Evolutionary conservation across 1,284 basidiomycete genomes (phyloP).

Genomic region (Anthracocystis setariae): DNA sequence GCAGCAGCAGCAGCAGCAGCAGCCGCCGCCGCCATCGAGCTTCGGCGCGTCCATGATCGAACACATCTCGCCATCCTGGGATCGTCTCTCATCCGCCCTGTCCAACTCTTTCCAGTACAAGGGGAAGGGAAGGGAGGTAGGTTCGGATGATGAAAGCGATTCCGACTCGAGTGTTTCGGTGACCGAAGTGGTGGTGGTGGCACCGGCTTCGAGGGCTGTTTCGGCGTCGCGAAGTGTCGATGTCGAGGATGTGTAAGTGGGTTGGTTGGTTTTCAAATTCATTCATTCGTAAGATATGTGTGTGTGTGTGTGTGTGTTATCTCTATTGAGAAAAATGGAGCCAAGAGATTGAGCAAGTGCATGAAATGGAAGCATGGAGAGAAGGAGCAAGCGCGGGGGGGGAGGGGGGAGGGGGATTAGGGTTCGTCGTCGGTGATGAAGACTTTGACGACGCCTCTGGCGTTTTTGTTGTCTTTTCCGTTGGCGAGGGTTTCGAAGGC

Average conservation of each 20-base stretch:
- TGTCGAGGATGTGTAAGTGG: not conserved
- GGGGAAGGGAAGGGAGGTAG: no score
- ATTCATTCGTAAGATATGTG: no score
- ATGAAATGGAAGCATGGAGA: constrained; percentile 2
- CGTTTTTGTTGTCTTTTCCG: constrained; percentile 41
- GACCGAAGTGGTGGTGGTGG: constrained; percentile 1
- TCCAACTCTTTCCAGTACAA: not conserved
- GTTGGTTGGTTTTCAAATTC: not conserved
- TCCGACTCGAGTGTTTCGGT: constrained; percentile 7
- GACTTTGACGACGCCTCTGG: constrained; percentile 56
- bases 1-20: not conserved
- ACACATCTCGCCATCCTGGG: not conserved
- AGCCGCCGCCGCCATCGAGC: not conserved
- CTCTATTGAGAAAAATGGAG: constrained; percentile 3
- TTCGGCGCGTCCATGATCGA: not conserved
- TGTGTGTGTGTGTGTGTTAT: not conserved
- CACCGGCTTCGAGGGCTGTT: not conserved
- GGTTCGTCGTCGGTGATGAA: constrained; percentile 52
- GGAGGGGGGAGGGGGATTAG: not conserved
- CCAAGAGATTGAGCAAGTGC: no score
- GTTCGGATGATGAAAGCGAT: no score
- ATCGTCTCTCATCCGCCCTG: not conserved
- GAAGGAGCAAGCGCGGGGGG: not conserved
- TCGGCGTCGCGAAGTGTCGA: not conserved
- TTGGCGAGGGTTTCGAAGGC: constrained; percentile 54